Conservation (phyloP, 1,284 basidiomycete genomes). For the Irpex sp. region DNA sequence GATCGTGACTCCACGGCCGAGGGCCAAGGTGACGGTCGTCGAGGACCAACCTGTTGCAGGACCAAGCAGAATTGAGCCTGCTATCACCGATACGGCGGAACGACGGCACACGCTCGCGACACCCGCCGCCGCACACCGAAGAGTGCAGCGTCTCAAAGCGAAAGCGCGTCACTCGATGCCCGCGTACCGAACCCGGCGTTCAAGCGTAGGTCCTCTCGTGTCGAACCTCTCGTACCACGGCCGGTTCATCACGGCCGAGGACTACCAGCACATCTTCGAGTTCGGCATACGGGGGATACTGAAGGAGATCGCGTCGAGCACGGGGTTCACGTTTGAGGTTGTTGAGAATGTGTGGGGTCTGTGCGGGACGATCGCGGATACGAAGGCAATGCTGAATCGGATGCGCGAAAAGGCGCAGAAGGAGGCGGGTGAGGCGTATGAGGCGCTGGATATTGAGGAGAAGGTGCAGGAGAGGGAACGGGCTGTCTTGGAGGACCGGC, state of each 20-base stretch:
- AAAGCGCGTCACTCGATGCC: constrained; percentile 5
- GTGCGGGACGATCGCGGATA: not conserved
- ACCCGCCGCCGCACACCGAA: not conserved
- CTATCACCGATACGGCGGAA: not conserved
- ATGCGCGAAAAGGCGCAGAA: not conserved
- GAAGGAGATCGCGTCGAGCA: not conserved
- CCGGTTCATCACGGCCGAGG: not conserved
- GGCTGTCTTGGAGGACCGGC: not conserved
- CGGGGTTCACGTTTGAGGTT: constrained; percentile 9
- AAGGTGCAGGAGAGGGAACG: not conserved
- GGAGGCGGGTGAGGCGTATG: not conserved
- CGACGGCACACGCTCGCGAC: not conserved
- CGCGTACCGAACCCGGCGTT: not conserved
- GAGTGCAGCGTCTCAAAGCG: not conserved
- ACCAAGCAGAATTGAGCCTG: not conserved
- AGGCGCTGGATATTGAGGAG: not conserved
- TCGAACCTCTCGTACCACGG: not conserved
- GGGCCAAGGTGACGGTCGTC: not conserved
- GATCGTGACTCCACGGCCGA: not conserved
- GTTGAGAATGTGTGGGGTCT: constrained; percentile 2
- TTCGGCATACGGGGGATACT: not conserved
- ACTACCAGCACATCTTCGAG: not conserved
- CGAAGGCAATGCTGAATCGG: constrained; percentile 1
- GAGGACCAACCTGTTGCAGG: not conserved
- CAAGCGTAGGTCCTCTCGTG: not conserved